A percentile compares a stretch with the other conserved stretches of the same genome.
These are phyloP conservation scores for Kwoniella sp. DNA, from an alignment of 768 basidiomycete genomes.

Conservation along the genomic window DNA sequence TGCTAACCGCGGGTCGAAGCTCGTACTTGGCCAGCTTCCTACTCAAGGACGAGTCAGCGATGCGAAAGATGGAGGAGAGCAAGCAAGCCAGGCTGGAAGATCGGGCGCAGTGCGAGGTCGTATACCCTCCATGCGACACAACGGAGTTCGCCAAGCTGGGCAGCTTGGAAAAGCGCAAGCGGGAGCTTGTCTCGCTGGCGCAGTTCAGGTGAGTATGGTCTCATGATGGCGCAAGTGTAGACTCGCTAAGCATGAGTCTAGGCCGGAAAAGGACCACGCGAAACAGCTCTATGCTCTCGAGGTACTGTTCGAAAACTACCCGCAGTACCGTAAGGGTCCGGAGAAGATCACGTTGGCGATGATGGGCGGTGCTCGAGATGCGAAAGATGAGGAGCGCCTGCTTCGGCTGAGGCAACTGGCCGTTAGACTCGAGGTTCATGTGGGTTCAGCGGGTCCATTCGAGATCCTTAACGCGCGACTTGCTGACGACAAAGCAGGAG, in stretches of 20 bases:
- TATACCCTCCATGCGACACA: slow-evolving; percentile 92
- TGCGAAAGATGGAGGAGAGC: slow-evolving; percentile 10
- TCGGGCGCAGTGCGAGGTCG: slow-evolving; percentile 52
- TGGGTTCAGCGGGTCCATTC: slow-evolving; percentile 43
- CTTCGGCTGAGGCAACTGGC: slow-evolving; percentile 60
- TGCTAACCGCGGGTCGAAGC: slow-evolving; percentile 53
- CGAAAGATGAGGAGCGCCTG: slow-evolving; percentile 67
- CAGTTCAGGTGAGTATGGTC: slow-evolving; percentile 69
- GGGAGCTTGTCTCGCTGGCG: slow-evolving; percentile 75
- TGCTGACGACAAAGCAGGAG: slow-evolving; percentile 53
- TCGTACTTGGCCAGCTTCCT: slow-evolving; percentile 26
- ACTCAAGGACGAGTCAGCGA: slow-evolving; percentile 28
- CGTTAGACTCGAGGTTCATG: slow-evolving; percentile 62
- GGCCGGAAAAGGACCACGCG: slow-evolving; percentile 87
- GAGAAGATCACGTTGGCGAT: slow-evolving; percentile 62
- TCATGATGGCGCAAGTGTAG: background rate
- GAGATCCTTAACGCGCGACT: background rate
- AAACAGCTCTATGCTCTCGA: slow-evolving; percentile 70
- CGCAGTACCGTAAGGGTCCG: slow-evolving; percentile 55
- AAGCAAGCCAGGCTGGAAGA: slow-evolving; percentile 12
- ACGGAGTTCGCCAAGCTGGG: slow-evolving; percentile 57
- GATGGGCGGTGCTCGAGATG: slow-evolving; percentile 80
- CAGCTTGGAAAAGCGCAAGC: slow-evolving; percentile 52
- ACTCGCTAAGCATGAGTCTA: background rate
- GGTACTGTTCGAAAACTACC: slow-evolving; percentile 58